Evolutionary conservation across 2,329 filamentous ascomycete genomes (phyloP).

Genomic region (Atkinsonella hypoxylon): DNA sequence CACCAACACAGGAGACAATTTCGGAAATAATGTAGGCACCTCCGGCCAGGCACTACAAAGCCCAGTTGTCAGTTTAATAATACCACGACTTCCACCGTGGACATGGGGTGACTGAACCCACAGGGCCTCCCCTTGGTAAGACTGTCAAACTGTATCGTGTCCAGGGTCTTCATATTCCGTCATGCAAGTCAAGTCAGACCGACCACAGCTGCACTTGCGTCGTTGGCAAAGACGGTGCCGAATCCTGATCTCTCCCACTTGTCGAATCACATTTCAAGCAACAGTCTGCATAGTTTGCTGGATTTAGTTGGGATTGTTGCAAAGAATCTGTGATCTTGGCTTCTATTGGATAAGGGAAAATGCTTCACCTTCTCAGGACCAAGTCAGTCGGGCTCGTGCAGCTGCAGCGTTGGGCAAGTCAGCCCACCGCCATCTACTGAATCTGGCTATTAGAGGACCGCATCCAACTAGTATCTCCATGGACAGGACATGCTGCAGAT

Average conservation of each 20-base stretch:
- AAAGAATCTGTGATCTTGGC: neutral
- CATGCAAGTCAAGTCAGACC: neutral
- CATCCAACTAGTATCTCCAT: neutral
- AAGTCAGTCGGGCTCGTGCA: constrained; percentile 11
- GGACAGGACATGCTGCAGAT: neutral
- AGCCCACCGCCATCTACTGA: constrained; percentile 2
- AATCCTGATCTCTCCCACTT: neutral
- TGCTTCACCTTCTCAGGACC: constrained; percentile 4
- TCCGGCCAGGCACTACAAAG: neutral
- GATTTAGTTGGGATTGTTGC: neutral
- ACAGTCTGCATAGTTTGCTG: neutral
- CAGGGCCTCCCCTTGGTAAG: too few relatives aligned
- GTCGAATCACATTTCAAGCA: neutral
- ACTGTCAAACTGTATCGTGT: too few relatives aligned
- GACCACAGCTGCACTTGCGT: neutral
- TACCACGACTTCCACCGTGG: too few relatives aligned
- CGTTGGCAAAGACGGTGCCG: neutral
- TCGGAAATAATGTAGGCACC: neutral
- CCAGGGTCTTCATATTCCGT: too few relatives aligned
- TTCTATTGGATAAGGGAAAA: constrained; percentile 6
- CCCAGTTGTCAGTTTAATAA: too few relatives aligned
- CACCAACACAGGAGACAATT: neutral
- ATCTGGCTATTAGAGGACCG: neutral
- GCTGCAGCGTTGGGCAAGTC: constrained; percentile 5
- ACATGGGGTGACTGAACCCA: too few relatives aligned